A percentile compares a stretch with the other conserved stretches of the same genome.
Conservation (phyloP, 257 asterid genomes). For the Gardenia jasminoides region DNA sequence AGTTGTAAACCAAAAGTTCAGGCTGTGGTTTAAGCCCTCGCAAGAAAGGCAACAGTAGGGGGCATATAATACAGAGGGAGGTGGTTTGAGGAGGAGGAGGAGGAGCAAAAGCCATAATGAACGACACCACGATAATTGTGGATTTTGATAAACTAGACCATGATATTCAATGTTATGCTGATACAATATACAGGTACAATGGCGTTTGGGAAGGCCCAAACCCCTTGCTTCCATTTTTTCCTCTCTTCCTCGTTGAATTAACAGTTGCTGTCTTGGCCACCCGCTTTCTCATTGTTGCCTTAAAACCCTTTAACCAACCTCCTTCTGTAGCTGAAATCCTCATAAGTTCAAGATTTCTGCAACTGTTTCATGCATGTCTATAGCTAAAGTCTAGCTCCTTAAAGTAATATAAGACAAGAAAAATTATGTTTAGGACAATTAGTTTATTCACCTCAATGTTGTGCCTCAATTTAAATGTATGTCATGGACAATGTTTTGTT, state of each 20-base stretch:
- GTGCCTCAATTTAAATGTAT: not conserved
- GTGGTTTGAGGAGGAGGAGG: not conserved
- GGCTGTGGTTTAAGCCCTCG: not conserved
- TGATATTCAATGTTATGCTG: slow-evolving; percentile 61
- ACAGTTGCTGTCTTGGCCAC: slow-evolving; percentile 51
- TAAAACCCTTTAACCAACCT: slow-evolving; percentile 74
- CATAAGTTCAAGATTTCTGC: slow-evolving; percentile 36
- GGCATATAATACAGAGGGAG: not conserved
- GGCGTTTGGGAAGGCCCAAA: slow-evolving; percentile 98
- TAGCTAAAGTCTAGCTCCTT: not conserved
- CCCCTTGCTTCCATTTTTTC: slow-evolving; percentile 78
- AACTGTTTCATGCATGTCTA: not conserved
- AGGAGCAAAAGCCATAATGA: not conserved
- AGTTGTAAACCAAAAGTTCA: not conserved
- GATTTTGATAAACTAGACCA: slow-evolving; percentile 36
- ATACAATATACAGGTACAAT: slow-evolving; percentile 70
- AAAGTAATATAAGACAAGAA: not conserved
- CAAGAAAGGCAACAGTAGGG: not conserved
- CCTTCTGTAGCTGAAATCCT: slow-evolving; percentile 66
- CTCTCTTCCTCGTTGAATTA: slow-evolving; percentile 80
- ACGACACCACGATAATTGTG: not conserved
- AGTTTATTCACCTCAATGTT: not conserved
- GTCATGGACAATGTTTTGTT: not conserved
- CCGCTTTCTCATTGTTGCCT: slow-evolving; percentile 43
- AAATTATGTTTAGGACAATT: too few relatives aligned